These are phyloP conservation scores for Salix brachista DNA, from an alignment of 345 rosid species.

Conservation along the genomic window DNA sequence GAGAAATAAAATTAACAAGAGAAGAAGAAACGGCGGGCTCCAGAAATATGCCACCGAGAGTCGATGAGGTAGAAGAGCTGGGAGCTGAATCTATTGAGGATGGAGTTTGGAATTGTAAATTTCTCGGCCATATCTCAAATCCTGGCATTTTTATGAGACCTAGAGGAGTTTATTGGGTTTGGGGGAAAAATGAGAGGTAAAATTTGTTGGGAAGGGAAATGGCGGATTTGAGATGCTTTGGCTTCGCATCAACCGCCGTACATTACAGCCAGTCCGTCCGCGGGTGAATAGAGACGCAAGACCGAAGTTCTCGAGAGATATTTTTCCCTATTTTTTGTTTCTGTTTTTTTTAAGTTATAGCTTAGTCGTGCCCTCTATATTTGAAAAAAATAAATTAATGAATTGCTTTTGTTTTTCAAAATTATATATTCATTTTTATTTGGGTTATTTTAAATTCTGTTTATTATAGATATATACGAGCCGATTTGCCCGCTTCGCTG, in stretches of 20 bases:
- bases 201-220: not conserved
- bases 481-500: too few species aligned
- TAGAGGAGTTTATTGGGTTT: not conserved
- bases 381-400: too few species aligned
- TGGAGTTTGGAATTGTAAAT: slow-evolving; percentile 6
- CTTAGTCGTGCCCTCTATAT: too few species aligned
- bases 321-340: too few species aligned
- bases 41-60: slow-evolving; percentile 56
- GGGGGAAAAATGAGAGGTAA: not conserved
- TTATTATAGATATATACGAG: too few species aligned
- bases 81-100: slow-evolving; percentile 4
- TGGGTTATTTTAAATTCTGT: too few species aligned
- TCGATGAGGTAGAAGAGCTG: not conserved
- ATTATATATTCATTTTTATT: too few species aligned
- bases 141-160: slow-evolving; percentile 28
- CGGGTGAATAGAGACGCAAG: too few species aligned
- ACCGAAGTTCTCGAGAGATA: too few species aligned
- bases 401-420: too few species aligned
- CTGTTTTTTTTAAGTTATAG: too few species aligned
- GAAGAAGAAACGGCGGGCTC: slow-evolving; percentile 45
- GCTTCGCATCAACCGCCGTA: slow-evolving; percentile 36
- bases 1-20: slow-evolving; percentile 37
- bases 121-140: slow-evolving; percentile 19
- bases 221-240: slow-evolving; percentile 12
- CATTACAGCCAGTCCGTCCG: not conserved